Conservation (phyloP, 164 flowering plant genomes). For the Kalanchoe fedtschenkoi region DNA sequence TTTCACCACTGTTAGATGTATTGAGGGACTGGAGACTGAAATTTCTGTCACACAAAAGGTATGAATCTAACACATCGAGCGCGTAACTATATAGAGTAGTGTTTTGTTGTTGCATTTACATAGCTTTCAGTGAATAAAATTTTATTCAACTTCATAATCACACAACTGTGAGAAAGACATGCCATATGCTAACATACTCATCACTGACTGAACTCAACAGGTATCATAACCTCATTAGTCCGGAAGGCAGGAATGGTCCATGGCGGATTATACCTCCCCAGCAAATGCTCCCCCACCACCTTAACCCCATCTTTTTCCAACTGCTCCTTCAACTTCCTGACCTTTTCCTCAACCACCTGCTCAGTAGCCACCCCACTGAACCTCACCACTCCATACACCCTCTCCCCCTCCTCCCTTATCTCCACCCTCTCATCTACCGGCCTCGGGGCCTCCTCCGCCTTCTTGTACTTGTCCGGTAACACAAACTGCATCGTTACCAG, state of each 20-base stretch:
- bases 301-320: slow-evolving; percentile 68
- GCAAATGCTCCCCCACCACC: slow-evolving; percentile 38
- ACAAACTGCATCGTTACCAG: slow-evolving; percentile 72
- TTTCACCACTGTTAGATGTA: neutral
- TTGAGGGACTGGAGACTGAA: neutral
- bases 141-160: no score
- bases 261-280: slow-evolving; percentile 87
- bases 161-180: neutral
- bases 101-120: neutral
- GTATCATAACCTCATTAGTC: slow-evolving; percentile 77
- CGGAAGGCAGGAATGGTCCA: slow-evolving; percentile 69
- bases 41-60: neutral
- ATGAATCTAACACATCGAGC: neutral
- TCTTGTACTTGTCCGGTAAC: slow-evolving; percentile 48
- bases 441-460: slow-evolving; percentile 69
- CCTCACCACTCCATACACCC: slow-evolving; percentile 63
- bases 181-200: neutral
- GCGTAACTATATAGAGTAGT: no score
- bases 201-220: slow-evolving; percentile 28
- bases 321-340: slow-evolving; percentile 38
- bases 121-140: no score
- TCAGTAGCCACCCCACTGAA: slow-evolving; percentile 64
- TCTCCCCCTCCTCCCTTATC: slow-evolving; percentile 67
- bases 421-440: slow-evolving; percentile 78
- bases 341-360: slow-evolving; percentile 52